Base-by-base conservation (phyloP, 345 rosid species). In the Gossypium turneri region DNA sequence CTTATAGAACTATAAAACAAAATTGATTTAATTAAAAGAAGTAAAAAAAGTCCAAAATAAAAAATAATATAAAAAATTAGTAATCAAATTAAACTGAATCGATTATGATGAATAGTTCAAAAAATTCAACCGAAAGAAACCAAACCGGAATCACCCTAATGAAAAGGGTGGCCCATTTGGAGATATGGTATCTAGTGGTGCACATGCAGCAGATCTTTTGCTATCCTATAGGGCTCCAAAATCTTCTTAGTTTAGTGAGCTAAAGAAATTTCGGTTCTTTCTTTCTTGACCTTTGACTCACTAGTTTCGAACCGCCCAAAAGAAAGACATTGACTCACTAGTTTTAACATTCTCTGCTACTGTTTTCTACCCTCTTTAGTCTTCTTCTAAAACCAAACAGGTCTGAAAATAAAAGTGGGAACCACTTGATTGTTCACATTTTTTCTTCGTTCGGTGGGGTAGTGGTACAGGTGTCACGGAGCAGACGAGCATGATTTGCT, bases 181-280 rank as follows among this genome's bases (percentile, higher is more conserved):
- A 58, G 16, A 58, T 12, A 5, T 58, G 62, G 2, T 58, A 11
- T 58, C 62, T 58, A 29, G 15, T 3, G 63, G 16, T 17, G 34
- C 76, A 77, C 78, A 74, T 71, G 79, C 22, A 2, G 13, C 66
- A 67, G 59, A 75, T 75, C 8, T 63, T 73, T 70, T 3, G 66
- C 41, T 77, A 78, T 60, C 76, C 75, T 59, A 50, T 9, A 17
- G 2, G 56, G 56, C 6, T 53, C 24, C 24, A 17, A 50, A 51
- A 51, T 51, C 73, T 27, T 69, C 59, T 16, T 48, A 8, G 58
- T 48, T 68, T 50, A 15, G 22, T 15, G 22, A 25, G 72, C 22
- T 9, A 50, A 69, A 27, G 7, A 3, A 68, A 34, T 3, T 25
- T 12, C 10, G 29, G 41, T 34, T 34, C 41, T 25, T 9, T 38